Evolutionary conservation across 2,329 filamentous ascomycete species (phyloP), one percentile per base, ranked within the genome.

Genomic region (Apiospora aurea): DNA sequence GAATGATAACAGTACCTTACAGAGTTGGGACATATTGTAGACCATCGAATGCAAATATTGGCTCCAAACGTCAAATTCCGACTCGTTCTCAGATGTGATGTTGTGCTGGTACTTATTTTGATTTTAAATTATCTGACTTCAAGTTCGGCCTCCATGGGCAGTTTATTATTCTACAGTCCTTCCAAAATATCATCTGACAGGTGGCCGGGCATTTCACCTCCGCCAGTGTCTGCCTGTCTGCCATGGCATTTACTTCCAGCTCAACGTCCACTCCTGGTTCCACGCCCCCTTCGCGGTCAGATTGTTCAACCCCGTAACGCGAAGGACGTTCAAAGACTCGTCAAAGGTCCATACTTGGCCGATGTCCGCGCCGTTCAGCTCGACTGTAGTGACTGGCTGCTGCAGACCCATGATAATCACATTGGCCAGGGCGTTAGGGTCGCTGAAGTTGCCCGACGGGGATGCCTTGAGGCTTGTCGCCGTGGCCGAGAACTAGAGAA

Each of bases 371-470:
- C 86, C 87, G 76, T 91, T 89, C 10, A 92, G 79, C 29, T 80
- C 82, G 1, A 93, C 87, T n/a, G 77, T 80, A 0, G 75, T 78
- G 46, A 85, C 76, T 75, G 79, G 75, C 7, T 73, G 71, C 4
- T 79, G 73, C 0, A 92, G 83, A 29, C 92, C 92, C 73, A 93
- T 74, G 64, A 94, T 79, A 0, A 90, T 93, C 49, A 93, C 84
- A 73, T 90, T 91, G 0, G 85, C 88, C 18, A 94, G 82, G 0
- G 86, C 80, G 75, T 91, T 92, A 0, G 77, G 80, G 74, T 92
- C 90, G 13, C 81, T 79, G 79, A 86, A 93, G 2, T 77, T 79
- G 0, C 91, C 91, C 0, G 80, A 75, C 0, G 86, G 83, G 5
- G 78, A 81, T 0, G 85, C 88, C 49, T 83, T 83, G 5, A 93